phyloP scores from a whole-genome alignment of 768 basidiomycete genomes.

The Kwoniella newhampshirensis region DNA sequence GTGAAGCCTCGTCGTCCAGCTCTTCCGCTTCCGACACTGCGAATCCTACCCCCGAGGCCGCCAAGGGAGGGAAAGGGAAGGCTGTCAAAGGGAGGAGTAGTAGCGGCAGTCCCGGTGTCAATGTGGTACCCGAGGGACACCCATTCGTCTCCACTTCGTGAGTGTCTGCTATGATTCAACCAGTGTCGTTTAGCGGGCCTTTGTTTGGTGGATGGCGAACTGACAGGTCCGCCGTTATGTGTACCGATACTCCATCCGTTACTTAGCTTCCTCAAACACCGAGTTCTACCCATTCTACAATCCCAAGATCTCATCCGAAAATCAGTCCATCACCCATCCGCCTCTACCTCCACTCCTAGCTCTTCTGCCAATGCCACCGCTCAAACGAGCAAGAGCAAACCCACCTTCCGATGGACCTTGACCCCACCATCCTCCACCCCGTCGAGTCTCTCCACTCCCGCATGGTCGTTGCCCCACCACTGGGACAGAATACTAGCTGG shows the following conservation, averaged over 20 bases:
- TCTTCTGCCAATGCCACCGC: constrained; percentile 7
- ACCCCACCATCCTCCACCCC: background rate
- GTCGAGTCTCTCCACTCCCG: constrained; percentile 1
- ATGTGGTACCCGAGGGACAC: constrained; percentile 33
- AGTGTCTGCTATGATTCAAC: no score
- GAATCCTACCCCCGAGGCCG: background rate
- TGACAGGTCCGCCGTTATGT: no score
- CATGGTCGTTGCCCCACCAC: constrained; percentile 4
- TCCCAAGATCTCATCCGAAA: constrained; percentile 37
- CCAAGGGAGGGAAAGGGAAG: constrained; percentile 9
- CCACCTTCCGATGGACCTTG: constrained; percentile 12
- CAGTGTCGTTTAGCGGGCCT: no score
- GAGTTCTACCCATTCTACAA: constrained; percentile 29
- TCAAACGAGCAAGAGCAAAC: constrained; percentile 8
- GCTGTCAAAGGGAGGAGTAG: constrained; percentile 8
- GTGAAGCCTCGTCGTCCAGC: background rate
- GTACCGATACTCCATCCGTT: no score
- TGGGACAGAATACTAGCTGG: constrained; percentile 28
- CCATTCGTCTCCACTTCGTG: constrained; percentile 40
- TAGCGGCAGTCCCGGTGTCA: constrained; percentile 1
- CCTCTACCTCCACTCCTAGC: background rate
- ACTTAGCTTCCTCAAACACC: constrained; percentile 35
- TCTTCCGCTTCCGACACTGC: background rate
- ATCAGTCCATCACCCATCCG: constrained; percentile 2
- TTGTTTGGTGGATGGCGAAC: no score